Base-by-base conservation (phyloP, 1,284 basidiomycete species). In the Leccinum proliferum region DNA sequence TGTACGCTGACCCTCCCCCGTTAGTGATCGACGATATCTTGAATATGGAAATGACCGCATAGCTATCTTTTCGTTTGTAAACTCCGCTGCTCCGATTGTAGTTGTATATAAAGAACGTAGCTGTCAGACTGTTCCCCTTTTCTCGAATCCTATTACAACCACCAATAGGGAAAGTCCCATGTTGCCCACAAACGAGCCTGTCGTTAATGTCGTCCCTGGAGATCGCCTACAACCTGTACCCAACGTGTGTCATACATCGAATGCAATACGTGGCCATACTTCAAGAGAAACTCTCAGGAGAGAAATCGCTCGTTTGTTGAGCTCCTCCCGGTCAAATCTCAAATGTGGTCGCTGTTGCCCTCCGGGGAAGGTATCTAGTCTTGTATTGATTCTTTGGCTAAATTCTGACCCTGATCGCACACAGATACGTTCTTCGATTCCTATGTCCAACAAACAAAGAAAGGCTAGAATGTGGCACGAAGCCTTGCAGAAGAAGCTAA, bases 401-500 rank as follows among this genome's bases (percentile, higher is more conserved):
- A 56, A 59, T 39, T 53, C 35, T 52, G 58, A 59, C 12, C 4
- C 48, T 52, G 58, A 59, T 21, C 7, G 37, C 37, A 8, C 21
- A 59, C 50, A 59, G 58, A 53, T 9, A 53, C 34, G 37, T 25
- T 57, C 56, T 21, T 59, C n/a, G 6, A 41, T 32, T 52, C 50
- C 48, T 37, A n/a, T 59, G 58, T 59, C 58, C 48, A 59, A 59
- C 35, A 59, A 59, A 37, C 58, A 53, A 53, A 53, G 50, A 59
- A 59, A 59, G 35, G 58, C 59, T 14, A 56, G 41, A 21, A 34
- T 57, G 39, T 59, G 50, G 50, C 58, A 59, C 21, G 32, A 59
- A 53, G 58, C 58, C 32, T 52, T 53, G 50, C 34, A 41, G 58
- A 59, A 52, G 58, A 59, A 59, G 50, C 46, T 34, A 25, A 59